Percentiles rank a stretch among this genome's conserved stretches.
Evolutionary conservation across 192 early-diverging fungal species (phyloP).

Genomic region (Coemansia sp.): DNA sequence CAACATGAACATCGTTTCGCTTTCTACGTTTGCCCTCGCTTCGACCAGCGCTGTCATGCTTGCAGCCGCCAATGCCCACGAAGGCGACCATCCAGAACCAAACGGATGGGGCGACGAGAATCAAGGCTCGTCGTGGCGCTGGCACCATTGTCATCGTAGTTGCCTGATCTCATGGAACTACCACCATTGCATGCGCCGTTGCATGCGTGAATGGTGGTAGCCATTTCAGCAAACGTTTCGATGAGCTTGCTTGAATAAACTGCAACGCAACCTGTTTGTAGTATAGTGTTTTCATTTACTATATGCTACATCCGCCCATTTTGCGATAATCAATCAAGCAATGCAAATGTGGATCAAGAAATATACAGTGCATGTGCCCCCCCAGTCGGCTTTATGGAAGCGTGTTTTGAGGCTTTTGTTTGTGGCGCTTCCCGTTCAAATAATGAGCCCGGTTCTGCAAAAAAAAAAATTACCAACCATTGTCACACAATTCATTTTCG

Average conservation of each 20-base stretch:
- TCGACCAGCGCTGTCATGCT: neutral
- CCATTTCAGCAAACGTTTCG: neutral
- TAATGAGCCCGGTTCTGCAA: neutral
- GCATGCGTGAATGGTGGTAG: neutral
- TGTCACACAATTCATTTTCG: neutral
- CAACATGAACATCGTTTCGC: neutral
- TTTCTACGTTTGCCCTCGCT: neutral
- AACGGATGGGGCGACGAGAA: neutral
- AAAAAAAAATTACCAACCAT: neutral
- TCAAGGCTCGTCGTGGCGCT: neutral
- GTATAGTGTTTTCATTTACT: no score
- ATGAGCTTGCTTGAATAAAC: no score
- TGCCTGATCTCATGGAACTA: neutral
- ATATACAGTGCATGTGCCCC: no score
- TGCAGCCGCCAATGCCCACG: neutral
- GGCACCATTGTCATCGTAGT: neutral
- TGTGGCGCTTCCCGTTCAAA: neutral
- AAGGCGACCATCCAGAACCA: no score
- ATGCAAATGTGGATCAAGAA: no score
- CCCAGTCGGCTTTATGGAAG: no score
- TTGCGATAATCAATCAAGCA: no score
- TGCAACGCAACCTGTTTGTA: no score
- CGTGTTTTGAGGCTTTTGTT: conserved; percentile 2
- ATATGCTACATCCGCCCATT: no score
- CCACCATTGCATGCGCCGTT: conserved; percentile 6